phyloP scores from a whole-genome alignment of 495 filamentous ascomycete genomes.

The Hyaloscypha finlandica region DNA sequence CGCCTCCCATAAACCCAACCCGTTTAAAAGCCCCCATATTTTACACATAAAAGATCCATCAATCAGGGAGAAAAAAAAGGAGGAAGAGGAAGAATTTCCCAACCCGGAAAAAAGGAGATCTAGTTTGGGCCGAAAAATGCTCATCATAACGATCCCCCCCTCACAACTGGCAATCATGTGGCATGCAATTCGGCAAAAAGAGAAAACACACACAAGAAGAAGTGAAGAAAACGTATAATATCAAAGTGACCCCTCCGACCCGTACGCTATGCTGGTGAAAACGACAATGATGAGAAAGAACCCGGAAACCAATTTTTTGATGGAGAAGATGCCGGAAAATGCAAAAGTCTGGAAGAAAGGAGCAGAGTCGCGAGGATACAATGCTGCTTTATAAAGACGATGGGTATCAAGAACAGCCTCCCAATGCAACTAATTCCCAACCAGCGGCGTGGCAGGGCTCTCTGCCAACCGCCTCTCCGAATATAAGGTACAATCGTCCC shows the following conservation, averaged over 20 bases:
- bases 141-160: conserved; percentile 5
- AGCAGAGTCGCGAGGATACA: conserved; percentile 50
- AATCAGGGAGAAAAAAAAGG: neutral
- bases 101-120: conserved; percentile 12
- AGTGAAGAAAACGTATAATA: conserved; percentile 25
- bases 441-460: conserved; percentile 3
- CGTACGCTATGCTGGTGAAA: conserved; percentile 30
- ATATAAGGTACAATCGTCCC: conserved; percentile 8
- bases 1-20: conserved; percentile 28
- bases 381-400: conserved; percentile 36
- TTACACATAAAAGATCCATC: conserved; percentile 22
- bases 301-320: conserved; percentile 33
- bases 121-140: conserved; percentile 28
- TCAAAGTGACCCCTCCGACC: conserved; percentile 29
- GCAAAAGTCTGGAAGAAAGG: conserved; percentile 37
- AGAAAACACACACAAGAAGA: conserved; percentile 28
- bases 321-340: conserved; percentile 37
- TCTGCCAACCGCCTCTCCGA: conserved; percentile 5
- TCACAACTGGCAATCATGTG: conserved; percentile 5
- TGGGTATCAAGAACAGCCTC: conserved; percentile 33
- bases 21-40: conserved; percentile 33
- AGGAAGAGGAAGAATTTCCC: neutral
- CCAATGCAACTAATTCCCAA: conserved; percentile 21
- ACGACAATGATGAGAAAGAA: conserved; percentile 34
- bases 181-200: conserved; percentile 17